Base-by-base conservation (phyloP, 768 basidiomycete species). In the Termitomyces sp. region DNA sequence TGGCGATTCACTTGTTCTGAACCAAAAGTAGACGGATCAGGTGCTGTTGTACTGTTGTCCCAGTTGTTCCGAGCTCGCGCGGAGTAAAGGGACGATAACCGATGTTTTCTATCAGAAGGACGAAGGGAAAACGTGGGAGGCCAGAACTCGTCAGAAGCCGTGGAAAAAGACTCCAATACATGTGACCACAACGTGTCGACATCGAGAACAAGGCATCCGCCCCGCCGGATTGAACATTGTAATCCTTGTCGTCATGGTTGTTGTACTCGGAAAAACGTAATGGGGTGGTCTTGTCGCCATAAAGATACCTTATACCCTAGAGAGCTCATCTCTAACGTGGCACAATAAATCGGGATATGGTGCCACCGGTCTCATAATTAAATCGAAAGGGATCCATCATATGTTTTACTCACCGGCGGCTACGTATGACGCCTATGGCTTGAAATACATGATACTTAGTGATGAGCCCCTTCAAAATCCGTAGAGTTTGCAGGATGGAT, bases 1-100 rank as follows among this genome's bases (percentile, higher is more conserved):
- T 55, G 69, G 72, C 56, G 35, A 59, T 63, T 62, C 58, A 69
- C 63, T 75, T 76, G 73, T 74, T 38, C 14, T 60, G 23, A 50
- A 61, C 62, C 52, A 31, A 56, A 62, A 65, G 63, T 42, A 11
- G 59, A 46, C 17, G 21, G 45, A 58, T 69, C 68, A 70, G 52
- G 19, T 51, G 50, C 26, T 26, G 33, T 44, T 17, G 21, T 41
- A 42, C 37, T 30, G 37, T 35, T n/a, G 35, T 35, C 54, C 11
- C 44, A 28, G 37, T 35, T n/a, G 35, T 35, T 55, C 11, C 44
- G 30, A 19, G 28, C 43, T 38, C 56, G 58, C 47, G 33, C 42
- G 30, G 23, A 42, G 48, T 12, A 37, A 50, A 50, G 44, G 50
- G 35, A 19, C 52, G 41, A 47, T 50, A 43, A 53, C 12, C 46